Evolutionary conservation across 257 asterid genomes (phyloP), one percentile per base, ranked within the genome.

Genomic region (Ilex asprella): DNA sequence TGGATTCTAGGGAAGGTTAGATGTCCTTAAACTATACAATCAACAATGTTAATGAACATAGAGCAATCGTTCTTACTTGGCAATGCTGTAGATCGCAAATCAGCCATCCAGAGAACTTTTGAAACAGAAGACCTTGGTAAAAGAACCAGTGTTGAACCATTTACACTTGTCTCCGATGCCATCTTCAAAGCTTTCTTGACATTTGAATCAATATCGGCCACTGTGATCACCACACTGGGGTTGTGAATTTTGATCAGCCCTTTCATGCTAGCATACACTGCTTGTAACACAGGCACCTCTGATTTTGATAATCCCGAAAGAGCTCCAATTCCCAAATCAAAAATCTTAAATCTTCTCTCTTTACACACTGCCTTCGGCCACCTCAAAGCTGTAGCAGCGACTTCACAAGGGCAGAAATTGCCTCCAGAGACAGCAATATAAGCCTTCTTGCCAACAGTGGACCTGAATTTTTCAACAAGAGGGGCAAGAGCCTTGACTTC

Each of bases 21-120:
- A 21, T 21, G 27, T 21, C 0, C 27, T 21, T 21, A 21, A 21
- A 35, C 41, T 8, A 35, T 8, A 3, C 8, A 35, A 35, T 4
- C 41, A 35, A 35, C 5, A 35, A 35, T 35, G 41, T 35, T 8
- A 35, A 35, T 35, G 41, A 35, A 35, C 41, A 35, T 35, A 35
- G 41, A 3, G 41, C 5, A 7, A 15, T 14, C 4, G 39, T 60
- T 6, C 89, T 74, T 83, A 92, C 99, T 80, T 55, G 95, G 97
- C 69, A 92, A 78, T 0, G 95, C 84, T 1, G 95, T 80, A 41
- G 99, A 65, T 44, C 96, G 93, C 55, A 92, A 86, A 73, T 92
- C 99, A 12, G 95, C 81, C 95, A 92, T 89, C 99, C 99, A 92
- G 2, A 92, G 87, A 63, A 79, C 91, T 71, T 70, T 83, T 2